Base-by-base conservation (phyloP, 1,284 basidiomycete genomes). In the Moniliella sp. region DNA sequence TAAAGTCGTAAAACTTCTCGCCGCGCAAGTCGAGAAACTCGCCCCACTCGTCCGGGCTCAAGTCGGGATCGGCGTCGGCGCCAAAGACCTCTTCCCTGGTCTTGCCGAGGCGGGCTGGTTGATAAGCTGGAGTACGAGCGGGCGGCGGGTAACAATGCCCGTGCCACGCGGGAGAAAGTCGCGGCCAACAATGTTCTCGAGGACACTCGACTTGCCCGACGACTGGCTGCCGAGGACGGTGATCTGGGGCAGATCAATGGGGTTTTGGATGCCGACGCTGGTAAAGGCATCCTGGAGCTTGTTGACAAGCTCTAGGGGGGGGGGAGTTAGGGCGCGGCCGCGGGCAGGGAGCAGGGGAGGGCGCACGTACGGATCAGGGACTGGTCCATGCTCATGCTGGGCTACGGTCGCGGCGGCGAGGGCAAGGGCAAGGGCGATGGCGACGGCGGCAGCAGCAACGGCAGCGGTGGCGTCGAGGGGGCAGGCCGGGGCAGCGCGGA, bases 1-100 rank as follows among this genome's bases (percentile, higher is more conserved):
- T 69, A 65, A 97, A 97, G 66, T 97, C 88, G 62, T 76, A 77
- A 66, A 94, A 91, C 65, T 94, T 94, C 65, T 94, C 80, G 35
- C 79, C 78, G 0, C 88, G 84, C 28, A 91, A 69, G 61, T 57
- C 48, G 17, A 94, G 66, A 68, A 97, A 97, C 65, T 97, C 88
- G 57, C 86, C 88, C 88, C 88, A 97, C 64, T 94, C 88, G 51
- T 91, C 74, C 84, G 91, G 58, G 75, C 78, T 30, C 70, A 67
- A 45, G 75, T 69, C 62, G 76, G n/a, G n/a, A 23, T 23, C 21
- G 28, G 21, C 16, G 12, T 10, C 12, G 25, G 11, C 5, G 4
- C 16, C 13, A 25, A 14, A 2, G 28, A n/a, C 27, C 32, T 16
- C 18, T 21, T 25, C n/a, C 8, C 21, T 7, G 21, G 14, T 33